Conservation (phyloP, 441 rosid species). For the Erodium trifolium region DNA sequence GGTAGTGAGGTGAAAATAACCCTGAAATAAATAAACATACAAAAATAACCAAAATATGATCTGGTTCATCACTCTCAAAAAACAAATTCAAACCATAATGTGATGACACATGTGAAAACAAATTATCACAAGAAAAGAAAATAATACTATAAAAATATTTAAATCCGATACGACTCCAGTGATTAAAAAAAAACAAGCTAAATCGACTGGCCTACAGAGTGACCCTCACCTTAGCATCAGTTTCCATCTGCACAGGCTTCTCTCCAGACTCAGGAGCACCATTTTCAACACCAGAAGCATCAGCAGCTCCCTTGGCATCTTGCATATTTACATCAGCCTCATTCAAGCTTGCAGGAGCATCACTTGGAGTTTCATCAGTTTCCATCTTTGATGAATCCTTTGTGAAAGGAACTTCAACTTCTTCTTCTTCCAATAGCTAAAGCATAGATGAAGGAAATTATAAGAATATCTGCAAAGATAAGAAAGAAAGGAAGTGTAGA, state of each 20-base stretch:
- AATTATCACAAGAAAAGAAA: neutral
- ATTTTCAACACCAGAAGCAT: slow-evolving; percentile 49
- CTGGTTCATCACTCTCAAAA: no score
- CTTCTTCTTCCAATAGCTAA: slow-evolving; percentile 91
- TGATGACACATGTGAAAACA: no score
- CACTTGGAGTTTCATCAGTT: slow-evolving; percentile 49
- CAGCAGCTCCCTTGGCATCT: slow-evolving; percentile 55
- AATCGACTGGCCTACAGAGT: neutral
- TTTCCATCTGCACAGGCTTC: slow-evolving; percentile 76
- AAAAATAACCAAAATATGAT: no score
- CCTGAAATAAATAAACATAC: no score
- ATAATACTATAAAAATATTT: no score
- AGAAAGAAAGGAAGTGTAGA: neutral
- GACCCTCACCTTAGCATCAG: slow-evolving; percentile 51
- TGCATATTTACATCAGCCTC: slow-evolving; percentile 72
- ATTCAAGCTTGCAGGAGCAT: slow-evolving; percentile 37
- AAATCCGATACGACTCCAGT: no score
- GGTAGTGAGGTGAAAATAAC: no score
- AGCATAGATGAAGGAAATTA: neutral
- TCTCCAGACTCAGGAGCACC: slow-evolving; percentile 66
- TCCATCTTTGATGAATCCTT: slow-evolving; percentile 70
- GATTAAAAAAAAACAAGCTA: slow-evolving; percentile 2
- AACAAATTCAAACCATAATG: no score
- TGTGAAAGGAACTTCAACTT: slow-evolving; percentile 63
- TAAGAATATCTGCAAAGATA: neutral